These are phyloP conservation scores for Saitozyma podzolica DNA, from an alignment of 768 basidiomycete species.

Conservation along the genomic window DNA sequence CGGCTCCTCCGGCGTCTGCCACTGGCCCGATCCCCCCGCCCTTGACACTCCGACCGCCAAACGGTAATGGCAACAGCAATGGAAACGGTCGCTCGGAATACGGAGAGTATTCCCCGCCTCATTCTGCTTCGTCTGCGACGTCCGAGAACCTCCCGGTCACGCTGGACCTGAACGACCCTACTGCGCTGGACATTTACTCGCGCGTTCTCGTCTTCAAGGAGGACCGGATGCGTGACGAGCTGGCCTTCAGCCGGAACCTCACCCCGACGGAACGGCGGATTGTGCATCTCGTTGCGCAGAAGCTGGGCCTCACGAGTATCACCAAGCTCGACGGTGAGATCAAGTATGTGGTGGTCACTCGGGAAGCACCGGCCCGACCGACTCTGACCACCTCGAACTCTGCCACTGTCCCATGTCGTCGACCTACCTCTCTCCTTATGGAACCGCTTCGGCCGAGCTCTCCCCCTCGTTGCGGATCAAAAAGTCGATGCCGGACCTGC, in stretches of 20 bases:
- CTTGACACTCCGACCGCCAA: slow-evolving; percentile 4
- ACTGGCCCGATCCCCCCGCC: slow-evolving; percentile 14
- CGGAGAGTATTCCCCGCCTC: slow-evolving; percentile 30
- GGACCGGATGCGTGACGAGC: slow-evolving; percentile 93
- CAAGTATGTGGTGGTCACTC: slow-evolving; percentile 88
- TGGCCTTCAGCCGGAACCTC: slow-evolving; percentile 89
- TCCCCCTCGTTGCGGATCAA: slow-evolving; percentile 73
- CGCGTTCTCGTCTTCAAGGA: slow-evolving; percentile 95
- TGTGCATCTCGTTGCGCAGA: slow-evolving; percentile 95
- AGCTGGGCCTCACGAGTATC: slow-evolving; percentile 87
- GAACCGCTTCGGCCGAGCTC: slow-evolving; percentile 49
- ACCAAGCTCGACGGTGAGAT: slow-evolving; percentile 86
- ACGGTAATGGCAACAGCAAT: neutral
- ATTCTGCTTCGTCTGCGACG: slow-evolving; percentile 34
- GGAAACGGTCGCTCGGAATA: slow-evolving; percentile 3
- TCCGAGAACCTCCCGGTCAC: slow-evolving; percentile 56
- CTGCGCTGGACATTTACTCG: slow-evolving; percentile 95
- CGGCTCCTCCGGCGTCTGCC: neutral
- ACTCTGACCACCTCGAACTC: slow-evolving; percentile 52
- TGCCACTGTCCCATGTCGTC: slow-evolving; percentile 22
- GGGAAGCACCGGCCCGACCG: slow-evolving; percentile 59
- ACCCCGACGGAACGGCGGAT: slow-evolving; percentile 81
- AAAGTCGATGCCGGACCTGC: slow-evolving; percentile 98
- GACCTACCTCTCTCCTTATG: slow-evolving; percentile 47
- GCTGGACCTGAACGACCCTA: slow-evolving; percentile 92